Base-by-base conservation (phyloP, 768 basidiomycete genomes). In the Russula foetens region DNA sequence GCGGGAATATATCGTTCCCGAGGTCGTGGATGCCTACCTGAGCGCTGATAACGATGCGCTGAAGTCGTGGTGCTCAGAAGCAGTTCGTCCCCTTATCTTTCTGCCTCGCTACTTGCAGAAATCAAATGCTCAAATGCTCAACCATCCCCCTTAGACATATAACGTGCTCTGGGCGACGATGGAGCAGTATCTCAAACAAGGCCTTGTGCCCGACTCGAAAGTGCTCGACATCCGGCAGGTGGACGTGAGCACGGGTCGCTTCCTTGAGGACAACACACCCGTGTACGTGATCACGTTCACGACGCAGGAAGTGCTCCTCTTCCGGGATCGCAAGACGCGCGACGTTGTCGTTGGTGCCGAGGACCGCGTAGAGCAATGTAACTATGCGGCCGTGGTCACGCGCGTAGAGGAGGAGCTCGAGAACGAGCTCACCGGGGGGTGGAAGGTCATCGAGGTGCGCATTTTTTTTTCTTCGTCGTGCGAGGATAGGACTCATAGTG, bases 161-260 rank as follows among this genome's bases (percentile, higher is more conserved):
- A 97, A 96, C 66, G 92, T 98, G n/a, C 79, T 98, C 4, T 96
- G 95, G 90, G 96, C 96, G 7, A 96, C 94, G 7, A 91, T 99
- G 84, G 93, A 95, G 66, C 88, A 90, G 67, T 98, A 93, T 71
- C 81, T 95, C 51, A 81, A 83, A 39, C 93, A 96, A 69, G 94
- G 96, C 2, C 80, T 98, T 26, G 77, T 96, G 65, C 92, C 90
- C 65, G 92, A 95, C 69, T 93, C 90, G 73, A 92, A 92, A 69
- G 89, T 97, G 21, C 84, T 98, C 21, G 96, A 98, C 75, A 98
- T 99, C 70, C 89, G 93, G 58, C 88, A 96, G 76, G 94, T 99
- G 44, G 97, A 99, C 72, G 93, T 98, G 71, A 62, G 88, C 76
- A 81, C 84, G 24, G 95, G 86, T 45, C 96, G 93, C 71, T 84